Percentiles rank a stretch among this genome's conserved stretches.
These are phyloP conservation scores for Paraleonurus japonicus DNA, from an alignment of 257 asterid genomes.

Conservation along the genomic window DNA sequence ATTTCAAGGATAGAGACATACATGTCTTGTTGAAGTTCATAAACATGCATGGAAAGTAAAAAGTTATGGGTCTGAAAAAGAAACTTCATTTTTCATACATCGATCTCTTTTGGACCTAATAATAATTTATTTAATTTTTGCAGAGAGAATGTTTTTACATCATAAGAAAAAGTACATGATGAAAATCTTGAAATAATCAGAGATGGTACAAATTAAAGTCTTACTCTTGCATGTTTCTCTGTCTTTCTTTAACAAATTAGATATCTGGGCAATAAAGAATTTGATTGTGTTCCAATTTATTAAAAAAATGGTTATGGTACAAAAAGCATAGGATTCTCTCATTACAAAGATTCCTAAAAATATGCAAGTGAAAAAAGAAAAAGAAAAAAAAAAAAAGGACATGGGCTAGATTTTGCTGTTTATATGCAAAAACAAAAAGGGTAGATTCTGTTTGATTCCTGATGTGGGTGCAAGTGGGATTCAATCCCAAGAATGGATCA, in stretches of 20 bases:
- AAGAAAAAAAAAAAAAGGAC: background rate
- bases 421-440: constrained; percentile 21
- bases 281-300: background rate
- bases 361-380: background rate
- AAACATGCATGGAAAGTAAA: constrained; percentile 20
- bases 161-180: constrained; percentile 13
- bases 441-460: constrained; percentile 24
- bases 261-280: background rate
- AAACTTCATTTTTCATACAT: constrained; percentile 7
- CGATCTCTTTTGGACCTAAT: background rate
- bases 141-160: constrained; percentile 27
- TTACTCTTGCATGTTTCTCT: background rate
- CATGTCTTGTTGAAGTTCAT: constrained; percentile 17
- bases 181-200: constrained; percentile 10
- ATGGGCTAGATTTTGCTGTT: constrained; percentile 17
- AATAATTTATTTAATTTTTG: background rate
- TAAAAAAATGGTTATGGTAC: background rate
- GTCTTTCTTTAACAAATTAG: background rate
- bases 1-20: constrained; percentile 22
- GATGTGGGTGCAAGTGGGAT: constrained; percentile 16
- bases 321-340: constrained; percentile 30
- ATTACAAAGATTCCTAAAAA: constrained; percentile 19
- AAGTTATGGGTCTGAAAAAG: background rate
- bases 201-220: background rate
- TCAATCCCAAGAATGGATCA: constrained; percentile 26